phyloP scores from a whole-genome alignment of 2,329 filamentous ascomycete species.

The Rutstroemia sp. region DNA sequence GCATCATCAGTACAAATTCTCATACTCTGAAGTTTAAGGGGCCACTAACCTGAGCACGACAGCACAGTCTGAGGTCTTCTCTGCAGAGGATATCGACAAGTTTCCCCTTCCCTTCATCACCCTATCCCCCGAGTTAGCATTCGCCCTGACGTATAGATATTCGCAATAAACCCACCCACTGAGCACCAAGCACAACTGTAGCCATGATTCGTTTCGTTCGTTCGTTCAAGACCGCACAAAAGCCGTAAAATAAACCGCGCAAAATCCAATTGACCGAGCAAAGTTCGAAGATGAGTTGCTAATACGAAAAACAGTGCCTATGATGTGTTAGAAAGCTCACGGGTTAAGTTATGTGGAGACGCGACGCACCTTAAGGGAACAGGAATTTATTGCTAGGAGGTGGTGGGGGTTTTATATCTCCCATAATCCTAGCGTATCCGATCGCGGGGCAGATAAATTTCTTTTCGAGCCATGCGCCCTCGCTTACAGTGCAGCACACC shows the following conservation, averaged over 20 bases:
- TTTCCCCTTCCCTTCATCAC: constrained; percentile 36
- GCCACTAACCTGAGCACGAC: constrained; percentile 4
- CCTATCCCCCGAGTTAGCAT: constrained; percentile 5
- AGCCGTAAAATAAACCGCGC: too few species aligned
- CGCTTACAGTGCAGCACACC: too few species aligned
- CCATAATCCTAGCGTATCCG: background rate
- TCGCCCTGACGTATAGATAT: background rate
- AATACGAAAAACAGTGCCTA: background rate
- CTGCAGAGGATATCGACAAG: constrained; percentile 41
- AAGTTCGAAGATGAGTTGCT: background rate
- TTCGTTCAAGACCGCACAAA: background rate
- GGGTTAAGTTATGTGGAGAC: constrained; percentile 7
- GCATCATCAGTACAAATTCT: constrained; percentile 23
- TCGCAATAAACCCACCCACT: constrained; percentile 43
- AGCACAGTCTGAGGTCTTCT: constrained; percentile 5
- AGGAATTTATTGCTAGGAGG: background rate
- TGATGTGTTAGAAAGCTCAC: constrained; percentile 8
- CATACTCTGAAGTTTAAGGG: background rate
- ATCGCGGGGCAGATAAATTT: constrained; percentile 1
- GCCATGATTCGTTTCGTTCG: constrained; percentile 25
- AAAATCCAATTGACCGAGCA: background rate
- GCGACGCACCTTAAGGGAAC: constrained; percentile 10
- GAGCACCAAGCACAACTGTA: constrained; percentile 47
- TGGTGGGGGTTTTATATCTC: constrained; percentile 7
- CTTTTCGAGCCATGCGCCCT: too few species aligned